Percentiles rank a stretch among this genome's conserved stretches.
Conservation (phyloP, 768 basidiomycete species). For the Xerocomus brunneocitrinus region DNA sequence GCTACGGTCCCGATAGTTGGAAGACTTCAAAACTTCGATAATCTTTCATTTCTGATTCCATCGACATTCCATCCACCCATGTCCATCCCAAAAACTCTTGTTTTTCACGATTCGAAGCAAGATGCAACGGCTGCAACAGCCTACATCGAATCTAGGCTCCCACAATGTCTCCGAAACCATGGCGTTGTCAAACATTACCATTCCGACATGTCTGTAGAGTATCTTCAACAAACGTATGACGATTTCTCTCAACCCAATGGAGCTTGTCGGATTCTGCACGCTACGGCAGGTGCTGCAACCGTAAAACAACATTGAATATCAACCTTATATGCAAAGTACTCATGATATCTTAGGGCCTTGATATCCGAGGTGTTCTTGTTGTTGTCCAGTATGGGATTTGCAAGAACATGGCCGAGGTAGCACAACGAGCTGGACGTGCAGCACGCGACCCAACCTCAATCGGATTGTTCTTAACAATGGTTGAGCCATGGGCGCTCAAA, state of each 20-base stretch:
- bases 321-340: no score
- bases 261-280: conserved; percentile 21
- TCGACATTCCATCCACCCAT: background rate
- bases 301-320: conserved; percentile 4
- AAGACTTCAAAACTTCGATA: background rate
- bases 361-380: background rate
- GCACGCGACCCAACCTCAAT: background rate
- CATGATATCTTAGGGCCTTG: background rate
- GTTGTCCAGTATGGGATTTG: background rate
- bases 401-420: background rate
- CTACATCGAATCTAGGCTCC: conserved; percentile 13
- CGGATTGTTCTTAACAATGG: background rate
- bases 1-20: background rate
- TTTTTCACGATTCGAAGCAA: conserved; percentile 18
- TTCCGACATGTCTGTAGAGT: conserved; percentile 24
- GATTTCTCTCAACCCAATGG: conserved; percentile 17
- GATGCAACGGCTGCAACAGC: conserved; percentile 4
- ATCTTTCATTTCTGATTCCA: conserved; percentile 1
- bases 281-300: conserved; percentile 21
- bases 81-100: conserved; percentile 7
- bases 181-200: conserved; percentile 28
- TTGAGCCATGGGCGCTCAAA: background rate
- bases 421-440: background rate
- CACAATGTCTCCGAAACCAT: background rate
- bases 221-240: conserved; percentile 19